phyloP scores from a whole-genome alignment of 768 basidiomycete species.

The Boletales sp. region DNA sequence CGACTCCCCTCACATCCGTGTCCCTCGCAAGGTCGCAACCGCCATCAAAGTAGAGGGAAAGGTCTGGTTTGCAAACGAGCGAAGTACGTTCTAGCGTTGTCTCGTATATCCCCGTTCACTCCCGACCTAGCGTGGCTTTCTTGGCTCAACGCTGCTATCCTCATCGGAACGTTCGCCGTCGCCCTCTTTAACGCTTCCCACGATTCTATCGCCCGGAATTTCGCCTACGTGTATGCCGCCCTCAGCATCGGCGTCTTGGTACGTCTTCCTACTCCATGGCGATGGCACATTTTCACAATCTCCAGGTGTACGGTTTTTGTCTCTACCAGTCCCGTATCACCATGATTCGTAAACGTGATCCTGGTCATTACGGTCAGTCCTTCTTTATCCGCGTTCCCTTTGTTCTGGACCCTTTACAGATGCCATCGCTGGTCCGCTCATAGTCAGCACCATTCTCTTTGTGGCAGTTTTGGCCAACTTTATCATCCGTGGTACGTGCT shows the following conservation, averaged over 20 bases:
- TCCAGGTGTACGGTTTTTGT: slow-evolving; percentile 77
- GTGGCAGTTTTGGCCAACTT: slow-evolving; percentile 87
- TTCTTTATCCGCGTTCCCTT: not conserved
- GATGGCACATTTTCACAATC: not conserved
- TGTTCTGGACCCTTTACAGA: slow-evolving; percentile 44
- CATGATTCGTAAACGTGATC: slow-evolving; percentile 86
- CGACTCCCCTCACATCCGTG: slow-evolving; percentile 59
- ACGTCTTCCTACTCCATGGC: not conserved
- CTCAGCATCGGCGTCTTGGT: slow-evolving; percentile 75
- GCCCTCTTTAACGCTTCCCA: slow-evolving; percentile 87
- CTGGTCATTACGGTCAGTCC: slow-evolving; percentile 77
- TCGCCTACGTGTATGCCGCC: slow-evolving; percentile 79
- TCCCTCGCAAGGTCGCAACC: slow-evolving; percentile 80
- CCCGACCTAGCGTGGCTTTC: slow-evolving; percentile 74
- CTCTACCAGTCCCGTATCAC: slow-evolving; percentile 87
- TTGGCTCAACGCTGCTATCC: slow-evolving; percentile 82
- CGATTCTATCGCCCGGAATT: slow-evolving; percentile 57
- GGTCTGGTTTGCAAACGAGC: slow-evolving; percentile 97
- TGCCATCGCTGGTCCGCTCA: slow-evolving; percentile 73
- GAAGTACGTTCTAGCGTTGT: slow-evolving; percentile 49
- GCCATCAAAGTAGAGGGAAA: slow-evolving; percentile 88
- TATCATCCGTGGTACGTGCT: slow-evolving; percentile 67
- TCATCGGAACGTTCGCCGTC: slow-evolving; percentile 80
- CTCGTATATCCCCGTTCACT: slow-evolving; percentile 2
- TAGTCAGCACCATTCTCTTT: slow-evolving; percentile 83